phyloP scores from a whole-genome alignment of 352 stramenopile species.

The Phytopythium montanum region DNA sequence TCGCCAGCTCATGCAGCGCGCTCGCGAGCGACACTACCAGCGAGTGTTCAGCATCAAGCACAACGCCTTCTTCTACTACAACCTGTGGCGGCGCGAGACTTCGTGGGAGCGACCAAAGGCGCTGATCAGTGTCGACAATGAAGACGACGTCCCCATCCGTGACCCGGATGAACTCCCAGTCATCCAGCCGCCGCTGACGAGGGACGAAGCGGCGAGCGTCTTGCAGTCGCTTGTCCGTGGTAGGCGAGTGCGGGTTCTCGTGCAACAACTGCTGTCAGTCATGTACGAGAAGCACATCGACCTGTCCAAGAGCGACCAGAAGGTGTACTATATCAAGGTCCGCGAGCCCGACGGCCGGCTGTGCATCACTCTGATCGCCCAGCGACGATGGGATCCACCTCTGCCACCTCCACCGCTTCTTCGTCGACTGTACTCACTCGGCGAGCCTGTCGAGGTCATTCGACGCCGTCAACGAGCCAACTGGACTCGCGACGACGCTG shows the following conservation, averaged over 20 bases:
- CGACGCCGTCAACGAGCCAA: conserved; percentile 39
- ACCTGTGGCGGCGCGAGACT: conserved; percentile 45
- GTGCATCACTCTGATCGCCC: neutral
- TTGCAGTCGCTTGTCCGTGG: conserved; percentile 29
- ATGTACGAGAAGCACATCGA: conserved; percentile 76
- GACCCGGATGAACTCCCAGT: conserved; percentile 53
- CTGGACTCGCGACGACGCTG: conserved; percentile 49
- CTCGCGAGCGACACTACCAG: conserved; percentile 62
- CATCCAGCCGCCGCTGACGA: conserved; percentile 50
- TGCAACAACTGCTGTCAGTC: neutral
- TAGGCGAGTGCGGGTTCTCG: neutral
- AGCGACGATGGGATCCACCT: conserved; percentile 17
- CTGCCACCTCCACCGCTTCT: conserved; percentile 33
- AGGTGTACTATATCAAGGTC: conserved; percentile 50
- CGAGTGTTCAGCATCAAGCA: conserved; percentile 73
- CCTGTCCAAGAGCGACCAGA: conserved; percentile 11
- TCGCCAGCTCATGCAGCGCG: conserved; percentile 41
- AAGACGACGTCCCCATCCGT: conserved; percentile 59
- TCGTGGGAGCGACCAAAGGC: conserved; percentile 46
- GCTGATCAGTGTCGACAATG: conserved; percentile 14
- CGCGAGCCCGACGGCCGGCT: neutral
- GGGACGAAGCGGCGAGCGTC: conserved; percentile 38
- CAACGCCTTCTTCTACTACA: conserved; percentile 79
- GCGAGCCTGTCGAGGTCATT: conserved; percentile 61
- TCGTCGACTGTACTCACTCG: conserved; percentile 52